Percentiles rank a stretch among this genome's conserved stretches.
These are phyloP conservation scores for Boletus smithii DNA, from an alignment of 1,284 basidiomycete genomes.

Conservation along the genomic window DNA sequence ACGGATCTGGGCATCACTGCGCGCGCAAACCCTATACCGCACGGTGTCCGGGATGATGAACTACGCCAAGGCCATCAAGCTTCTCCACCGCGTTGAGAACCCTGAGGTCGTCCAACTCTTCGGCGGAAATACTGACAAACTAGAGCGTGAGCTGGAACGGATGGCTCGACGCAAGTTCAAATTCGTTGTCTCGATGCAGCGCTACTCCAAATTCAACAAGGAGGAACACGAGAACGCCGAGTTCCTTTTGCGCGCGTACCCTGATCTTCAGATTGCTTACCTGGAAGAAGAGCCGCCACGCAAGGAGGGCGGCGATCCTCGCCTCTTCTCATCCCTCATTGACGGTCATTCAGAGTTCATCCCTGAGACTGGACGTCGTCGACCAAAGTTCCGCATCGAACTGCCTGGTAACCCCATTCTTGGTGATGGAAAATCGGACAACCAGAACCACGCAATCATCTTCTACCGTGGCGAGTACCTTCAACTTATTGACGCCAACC, in stretches of 20 bases:
- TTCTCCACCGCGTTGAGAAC: constrained; percentile 99
- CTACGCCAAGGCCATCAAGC: constrained; percentile 98
- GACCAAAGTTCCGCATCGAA: constrained; percentile 98
- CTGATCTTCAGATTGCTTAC: constrained; percentile 97
- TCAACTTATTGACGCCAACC: constrained; percentile 98
- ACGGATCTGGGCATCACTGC: constrained; percentile 97
- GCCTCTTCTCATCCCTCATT: constrained; percentile 94
- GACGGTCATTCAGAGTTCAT: constrained; percentile 98
- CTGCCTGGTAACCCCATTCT: constrained; percentile 98
- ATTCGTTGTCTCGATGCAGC: constrained; percentile 99
- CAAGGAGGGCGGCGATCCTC: constrained; percentile 93
- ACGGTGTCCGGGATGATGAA: constrained; percentile 99
- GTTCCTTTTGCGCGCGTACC: constrained; percentile 97
- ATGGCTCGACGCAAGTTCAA: constrained; percentile 99
- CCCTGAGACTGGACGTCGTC: constrained; percentile 81
- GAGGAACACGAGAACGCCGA: constrained; percentile 99
- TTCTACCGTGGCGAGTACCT: constrained; percentile 99
- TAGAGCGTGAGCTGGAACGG: constrained; percentile 95
- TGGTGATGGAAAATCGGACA: constrained; percentile 98
- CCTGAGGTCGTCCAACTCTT: constrained; percentile 97
- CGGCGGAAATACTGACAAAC: constrained; percentile 95
- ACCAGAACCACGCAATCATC: constrained; percentile 99
- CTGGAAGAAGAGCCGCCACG: constrained; percentile 92
- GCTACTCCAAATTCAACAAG: constrained; percentile 99
- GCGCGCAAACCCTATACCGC: constrained; percentile 97